Conservation (phyloP, 345 rosid species). For the Pistacia atlantica region DNA sequence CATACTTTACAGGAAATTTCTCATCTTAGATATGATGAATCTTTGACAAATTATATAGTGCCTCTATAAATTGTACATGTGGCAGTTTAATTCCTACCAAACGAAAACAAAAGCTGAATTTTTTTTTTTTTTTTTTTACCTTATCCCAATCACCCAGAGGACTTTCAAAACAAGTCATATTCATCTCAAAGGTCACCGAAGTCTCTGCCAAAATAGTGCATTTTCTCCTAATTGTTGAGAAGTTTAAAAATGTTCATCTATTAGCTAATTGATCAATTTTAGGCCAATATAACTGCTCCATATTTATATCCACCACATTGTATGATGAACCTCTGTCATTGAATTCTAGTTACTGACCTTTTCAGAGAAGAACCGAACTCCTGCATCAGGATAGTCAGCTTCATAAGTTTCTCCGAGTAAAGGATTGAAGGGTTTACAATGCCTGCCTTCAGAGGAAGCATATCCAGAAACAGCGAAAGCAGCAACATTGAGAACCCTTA, state of each 20-base stretch:
- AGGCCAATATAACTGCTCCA: neutral
- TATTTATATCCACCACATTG: neutral
- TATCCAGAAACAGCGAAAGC: constrained; percentile 98
- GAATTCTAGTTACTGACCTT: constrained; percentile 55
- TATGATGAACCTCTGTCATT: neutral
- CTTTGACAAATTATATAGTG: neutral
- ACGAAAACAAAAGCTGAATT: neutral
- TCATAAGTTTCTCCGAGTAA: constrained; percentile 96
- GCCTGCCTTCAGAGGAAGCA: constrained; percentile 92
- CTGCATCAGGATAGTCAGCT: constrained; percentile 91
- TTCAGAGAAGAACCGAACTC: constrained; percentile 93
- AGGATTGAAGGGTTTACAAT: constrained; percentile 98
- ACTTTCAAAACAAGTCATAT: constrained; percentile 1
- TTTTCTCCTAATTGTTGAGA: neutral
- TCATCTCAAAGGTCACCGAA: neutral
- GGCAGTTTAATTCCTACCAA: neutral
- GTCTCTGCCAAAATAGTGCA: neutral
- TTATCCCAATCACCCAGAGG: neutral
- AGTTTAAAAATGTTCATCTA: neutral
- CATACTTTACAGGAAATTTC: neutral
- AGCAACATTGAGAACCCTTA: constrained; percentile 81
- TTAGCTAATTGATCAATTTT: neutral
- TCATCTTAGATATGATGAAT: neutral
- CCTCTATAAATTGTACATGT: neutral
- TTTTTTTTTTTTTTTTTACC: neutral